Evolutionary conservation across 345 rosid genomes (phyloP), one percentile per base, ranked within the genome.

Genomic region (Microthlaspi erraticum): DNA sequence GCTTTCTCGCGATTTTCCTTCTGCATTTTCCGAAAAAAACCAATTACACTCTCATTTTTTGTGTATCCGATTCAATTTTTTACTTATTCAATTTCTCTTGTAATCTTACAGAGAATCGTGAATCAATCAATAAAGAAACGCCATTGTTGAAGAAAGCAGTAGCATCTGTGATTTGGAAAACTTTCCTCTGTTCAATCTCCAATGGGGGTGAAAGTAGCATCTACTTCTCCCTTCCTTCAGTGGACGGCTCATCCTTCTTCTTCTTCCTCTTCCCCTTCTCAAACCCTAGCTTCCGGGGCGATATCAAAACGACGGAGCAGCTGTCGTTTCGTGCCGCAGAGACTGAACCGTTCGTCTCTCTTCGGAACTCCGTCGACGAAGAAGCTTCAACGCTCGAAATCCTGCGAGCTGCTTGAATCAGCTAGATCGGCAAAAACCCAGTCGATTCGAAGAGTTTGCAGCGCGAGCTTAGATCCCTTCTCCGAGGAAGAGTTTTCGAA

Each of bases 401-500:
- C 97, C 37, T 82, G 42, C n/a, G 87, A 79, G 23, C 74, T 54
- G 48, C 74, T 63, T 61, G 70, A 64, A 45, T 42, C 83, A 58
- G 54, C 81, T 34, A 80, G 58, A 71, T 56, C 73, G 2, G 75
- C 32, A 3, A 76, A 41, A 26, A 6, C 68, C 16, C 57, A 48
- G 13, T 57, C 76, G 2, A 42, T 85, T 13, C 80, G 56, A 44
- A 72, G 86, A 79, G 81, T 82, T 49, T 83, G 82, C 78, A 85
- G 88, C 76, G 88, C 88, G 8, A 81, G 79, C 82, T 66, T 81
- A 10, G 83, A 81, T 42, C 74, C 90, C 7, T 89, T 84, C 58
- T 83, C 86, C 1, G 95, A 88, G 14, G 96, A 88, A 44, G 97
- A 91, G 38, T 91, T 91, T 62, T 84, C 90, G 11, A 81, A 66